These are phyloP conservation scores for Paramecium sexaurelia DNA, from an alignment of 73 alveolate species.

Conservation along the genomic window DNA sequence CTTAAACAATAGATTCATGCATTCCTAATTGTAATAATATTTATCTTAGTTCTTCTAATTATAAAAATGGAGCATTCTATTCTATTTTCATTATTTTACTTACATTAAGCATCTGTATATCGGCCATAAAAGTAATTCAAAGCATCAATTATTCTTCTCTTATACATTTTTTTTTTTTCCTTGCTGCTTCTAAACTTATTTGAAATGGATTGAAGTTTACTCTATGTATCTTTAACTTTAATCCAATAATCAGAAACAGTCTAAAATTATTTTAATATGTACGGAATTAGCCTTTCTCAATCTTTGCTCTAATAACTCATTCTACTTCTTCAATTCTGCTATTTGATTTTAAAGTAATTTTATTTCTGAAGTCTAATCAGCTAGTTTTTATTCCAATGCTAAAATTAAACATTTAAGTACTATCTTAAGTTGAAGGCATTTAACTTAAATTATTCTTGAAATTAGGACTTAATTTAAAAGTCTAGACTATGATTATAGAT, in stretches of 20 bases:
- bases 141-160: conserved; percentile 56
- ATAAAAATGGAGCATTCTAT: conserved; percentile 45
- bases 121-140: conserved; percentile 49
- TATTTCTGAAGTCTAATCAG: conserved; percentile 25
- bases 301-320: conserved; percentile 30
- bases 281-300: conserved; percentile 34
- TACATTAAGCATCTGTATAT: conserved; percentile 53
- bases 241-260: conserved; percentile 52
- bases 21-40: conserved; percentile 32
- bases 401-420: neutral
- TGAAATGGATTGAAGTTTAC: neutral
- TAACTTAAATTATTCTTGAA: conserved; percentile 28
- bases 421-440: conserved; percentile 15
- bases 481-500: neutral
- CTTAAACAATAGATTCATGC: conserved; percentile 49
- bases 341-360: conserved; percentile 12
- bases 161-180: conserved; percentile 47
- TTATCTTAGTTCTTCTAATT: conserved; percentile 46
- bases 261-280: neutral
- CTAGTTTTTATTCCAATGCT: conserved; percentile 11
- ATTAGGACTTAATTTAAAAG: conserved; percentile 15
- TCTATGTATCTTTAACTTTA: conserved; percentile 25
- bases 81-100: neutral
- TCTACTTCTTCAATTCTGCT: conserved; percentile 42
- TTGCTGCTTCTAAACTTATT: neutral